Evolutionary conservation across 2,329 filamentous ascomycete species (phyloP).

Genomic region (Escovopsis weberi): DNA sequence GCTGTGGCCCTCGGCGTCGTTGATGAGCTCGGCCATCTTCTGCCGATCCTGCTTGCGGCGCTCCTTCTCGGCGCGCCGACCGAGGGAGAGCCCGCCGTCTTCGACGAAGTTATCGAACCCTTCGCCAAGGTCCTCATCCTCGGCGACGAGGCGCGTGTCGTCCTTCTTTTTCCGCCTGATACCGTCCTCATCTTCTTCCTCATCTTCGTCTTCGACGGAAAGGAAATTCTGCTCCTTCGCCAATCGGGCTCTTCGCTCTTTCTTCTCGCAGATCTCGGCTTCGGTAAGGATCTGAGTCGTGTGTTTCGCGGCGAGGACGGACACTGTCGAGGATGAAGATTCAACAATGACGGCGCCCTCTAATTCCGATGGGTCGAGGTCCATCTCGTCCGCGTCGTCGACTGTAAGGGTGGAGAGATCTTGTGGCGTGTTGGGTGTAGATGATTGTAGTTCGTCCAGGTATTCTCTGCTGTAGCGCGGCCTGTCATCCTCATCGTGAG

Average conservation of each 20-base stretch:
- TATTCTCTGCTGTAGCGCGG: slow-evolving; percentile 80
- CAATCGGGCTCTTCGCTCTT: slow-evolving; percentile 69
- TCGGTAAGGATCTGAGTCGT: slow-evolving; percentile 56
- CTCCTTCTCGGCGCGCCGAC: slow-evolving; percentile 64
- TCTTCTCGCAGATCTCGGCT: slow-evolving; percentile 79
- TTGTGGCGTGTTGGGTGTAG: slow-evolving; percentile 70
- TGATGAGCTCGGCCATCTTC: slow-evolving; percentile 73
- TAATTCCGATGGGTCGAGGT: slow-evolving; percentile 43
- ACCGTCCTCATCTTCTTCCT: slow-evolving; percentile 16
- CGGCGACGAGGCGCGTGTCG: slow-evolving; percentile 60
- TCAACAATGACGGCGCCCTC: slow-evolving; percentile 53
- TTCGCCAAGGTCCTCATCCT: slow-evolving; percentile 87
- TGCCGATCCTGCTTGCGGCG: slow-evolving; percentile 50
- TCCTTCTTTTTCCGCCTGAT: slow-evolving; percentile 39
- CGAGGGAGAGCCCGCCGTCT: slow-evolving; percentile 65
- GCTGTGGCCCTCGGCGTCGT: slow-evolving; percentile 55
- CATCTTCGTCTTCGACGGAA: slow-evolving; percentile 44
- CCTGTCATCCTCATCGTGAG: slow-evolving; percentile 48
- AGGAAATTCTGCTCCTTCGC: slow-evolving; percentile 56
- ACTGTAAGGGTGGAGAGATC: slow-evolving; percentile 34
- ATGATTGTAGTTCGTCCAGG: slow-evolving; percentile 69
- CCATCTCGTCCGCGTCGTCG: slow-evolving; percentile 36
- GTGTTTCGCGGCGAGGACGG: slow-evolving; percentile 15
- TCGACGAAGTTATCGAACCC: slow-evolving; percentile 88
- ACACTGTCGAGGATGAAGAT: slow-evolving; percentile 21